Conservation (phyloP, 1,284 basidiomycete species). For the Dichomitus squalens region DNA sequence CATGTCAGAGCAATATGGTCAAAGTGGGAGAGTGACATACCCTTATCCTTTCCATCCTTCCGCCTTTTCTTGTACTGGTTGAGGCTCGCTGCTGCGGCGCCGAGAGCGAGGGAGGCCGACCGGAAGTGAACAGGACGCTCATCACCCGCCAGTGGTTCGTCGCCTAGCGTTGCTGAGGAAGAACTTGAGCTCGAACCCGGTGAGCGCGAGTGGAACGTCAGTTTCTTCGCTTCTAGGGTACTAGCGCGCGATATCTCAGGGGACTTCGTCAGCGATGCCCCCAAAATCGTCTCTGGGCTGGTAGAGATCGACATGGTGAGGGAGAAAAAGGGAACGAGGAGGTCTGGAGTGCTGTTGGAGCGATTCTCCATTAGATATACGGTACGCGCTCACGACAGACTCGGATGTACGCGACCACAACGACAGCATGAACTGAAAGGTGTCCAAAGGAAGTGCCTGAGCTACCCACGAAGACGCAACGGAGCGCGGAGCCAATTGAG, state of each 20-base stretch:
- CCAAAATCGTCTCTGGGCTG: neutral
- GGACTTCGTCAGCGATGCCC: neutral
- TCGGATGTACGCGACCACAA: neutral
- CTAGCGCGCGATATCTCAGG: slow-evolving; percentile 1
- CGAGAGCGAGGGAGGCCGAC: slow-evolving; percentile 4
- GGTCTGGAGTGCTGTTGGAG: neutral
- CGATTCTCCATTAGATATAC: neutral
- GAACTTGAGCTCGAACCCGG: neutral
- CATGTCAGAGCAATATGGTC: too few relatives aligned
- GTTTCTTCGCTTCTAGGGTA: too few relatives aligned
- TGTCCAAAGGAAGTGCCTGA: too few relatives aligned
- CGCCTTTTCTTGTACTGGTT: slow-evolving; percentile 1
- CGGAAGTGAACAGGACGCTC: slow-evolving; percentile 1
- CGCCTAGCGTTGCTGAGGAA: neutral
- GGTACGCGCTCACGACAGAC: neutral
- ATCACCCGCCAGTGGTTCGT: neutral
- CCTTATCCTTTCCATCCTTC: neutral
- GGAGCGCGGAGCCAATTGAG: neutral
- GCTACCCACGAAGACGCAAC: neutral
- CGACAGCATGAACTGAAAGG: neutral
- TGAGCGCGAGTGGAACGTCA: neutral
- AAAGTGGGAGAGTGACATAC: neutral
- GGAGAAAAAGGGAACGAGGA: neutral
- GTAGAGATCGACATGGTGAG: neutral
- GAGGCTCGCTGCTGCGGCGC: neutral